Base-by-base conservation (phyloP, 352 stramenopile species). In the Saprolegnia diclina region DNA sequence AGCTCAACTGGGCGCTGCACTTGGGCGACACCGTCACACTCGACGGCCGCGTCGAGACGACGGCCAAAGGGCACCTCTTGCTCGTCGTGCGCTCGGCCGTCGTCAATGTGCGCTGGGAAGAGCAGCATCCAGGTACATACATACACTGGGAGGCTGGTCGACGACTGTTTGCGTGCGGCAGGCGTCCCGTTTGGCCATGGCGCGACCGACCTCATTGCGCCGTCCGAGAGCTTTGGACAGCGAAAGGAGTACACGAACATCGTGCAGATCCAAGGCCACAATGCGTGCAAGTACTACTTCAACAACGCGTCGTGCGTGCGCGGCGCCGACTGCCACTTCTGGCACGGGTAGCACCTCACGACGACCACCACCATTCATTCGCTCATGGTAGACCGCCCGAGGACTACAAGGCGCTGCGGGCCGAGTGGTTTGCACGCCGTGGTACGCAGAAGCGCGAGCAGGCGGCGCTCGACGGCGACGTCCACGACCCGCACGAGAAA, bases 211-310 rank as follows among this genome's bases (percentile, higher is more conserved):
- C 74, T 77, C 29, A 73, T 56, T 18, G 42, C 11, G 42, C 42
- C 40, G 26, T n/a, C 29, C 59, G 18, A 71, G 14, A 14, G 35
- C 26, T 54, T 11, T 9, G 50, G 65, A 3, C 42, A 48, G 42
- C 42, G 64, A 14, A 48, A 48, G 18, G 42, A 48, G 42, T 48
- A 11, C 38, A 74, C 46, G 40, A 57, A 16, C 65, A 69, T 11
- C 24, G 26, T 70, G 4, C 24, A 67, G 5, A 50, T 73, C 24
- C 66, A 72, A 42, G 56, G 70, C 37, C 79, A 88, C 44, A 66
- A 66, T 22, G 57, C 57, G 26, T 91, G 85, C 76, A 91, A 93
- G 65, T 91, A 89, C 73, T 91, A 84, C 82, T 90, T 93, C 74
- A 93, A 91, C 73, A 89, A 84, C 37, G 80, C 79, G 26, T 77